Conservation (phyloP, 306 rosid species). For the Potentilla sterilis region DNA sequence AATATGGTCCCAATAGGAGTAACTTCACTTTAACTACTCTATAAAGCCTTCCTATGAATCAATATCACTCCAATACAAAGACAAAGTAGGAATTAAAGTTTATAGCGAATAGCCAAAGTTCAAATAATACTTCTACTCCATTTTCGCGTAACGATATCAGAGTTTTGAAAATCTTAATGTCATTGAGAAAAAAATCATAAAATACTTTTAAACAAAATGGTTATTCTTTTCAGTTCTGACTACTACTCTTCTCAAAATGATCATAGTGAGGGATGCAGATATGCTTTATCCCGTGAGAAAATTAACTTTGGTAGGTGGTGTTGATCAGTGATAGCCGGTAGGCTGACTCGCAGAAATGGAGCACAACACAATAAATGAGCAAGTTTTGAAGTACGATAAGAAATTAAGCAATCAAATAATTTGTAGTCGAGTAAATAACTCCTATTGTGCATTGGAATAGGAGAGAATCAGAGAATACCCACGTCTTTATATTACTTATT, state of each 20-base stretch:
- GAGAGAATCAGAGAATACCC: neutral
- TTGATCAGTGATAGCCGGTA: neutral
- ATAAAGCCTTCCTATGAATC: too few species aligned
- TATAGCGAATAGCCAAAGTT: too few species aligned
- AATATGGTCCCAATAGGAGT: neutral
- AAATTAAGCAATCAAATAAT: neutral
- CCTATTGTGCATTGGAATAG: neutral
- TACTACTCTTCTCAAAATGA: too few species aligned
- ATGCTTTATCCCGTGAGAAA: neutral
- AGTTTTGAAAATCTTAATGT: too few species aligned
- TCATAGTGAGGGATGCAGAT: too few species aligned
- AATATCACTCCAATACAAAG: too few species aligned
- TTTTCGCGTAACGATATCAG: too few species aligned
- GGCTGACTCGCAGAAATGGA: neutral
- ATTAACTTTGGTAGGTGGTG: neutral
- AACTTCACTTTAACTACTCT: neutral
- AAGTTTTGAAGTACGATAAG: neutral
- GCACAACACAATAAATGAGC: neutral
- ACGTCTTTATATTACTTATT: neutral
- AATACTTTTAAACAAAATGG: too few species aligned
- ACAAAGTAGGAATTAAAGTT: too few species aligned
- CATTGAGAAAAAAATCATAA: too few species aligned
- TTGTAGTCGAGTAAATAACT: conserved; percentile 13
- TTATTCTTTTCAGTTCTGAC: too few species aligned
- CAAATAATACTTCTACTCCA: too few species aligned